Percentiles rank a stretch among this genome's conserved stretches.
Conservation (phyloP, 2,329 filamentous ascomycete species). For the Xylariaceae sp. region DNA sequence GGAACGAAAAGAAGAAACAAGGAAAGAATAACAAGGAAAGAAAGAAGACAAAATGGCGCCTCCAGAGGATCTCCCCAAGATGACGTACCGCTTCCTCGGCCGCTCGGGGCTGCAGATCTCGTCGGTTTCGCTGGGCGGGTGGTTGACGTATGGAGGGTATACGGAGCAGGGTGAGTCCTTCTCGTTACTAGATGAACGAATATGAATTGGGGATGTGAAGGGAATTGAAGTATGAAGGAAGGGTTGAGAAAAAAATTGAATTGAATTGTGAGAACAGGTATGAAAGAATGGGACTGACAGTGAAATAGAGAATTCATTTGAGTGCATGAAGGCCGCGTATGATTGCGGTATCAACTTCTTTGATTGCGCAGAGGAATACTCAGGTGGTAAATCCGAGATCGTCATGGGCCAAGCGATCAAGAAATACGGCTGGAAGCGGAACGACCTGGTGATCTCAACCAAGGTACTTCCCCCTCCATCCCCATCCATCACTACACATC, state of each 20-base stretch:
- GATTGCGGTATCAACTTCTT: slow-evolving; percentile 59
- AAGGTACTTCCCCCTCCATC: slow-evolving; percentile 38
- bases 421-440: slow-evolving; percentile 56
- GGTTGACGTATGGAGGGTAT: slow-evolving; percentile 71
- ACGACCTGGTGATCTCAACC: slow-evolving; percentile 57
- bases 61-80: slow-evolving; percentile 20
- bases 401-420: slow-evolving; percentile 58
- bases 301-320: slow-evolving; percentile 49
- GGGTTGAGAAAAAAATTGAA: not conserved
- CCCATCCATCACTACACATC: not conserved
- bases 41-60: slow-evolving; percentile 14
- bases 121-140: slow-evolving; percentile 64
- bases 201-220: not conserved
- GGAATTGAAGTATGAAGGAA: not conserved
- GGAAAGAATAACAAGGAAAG: not conserved
- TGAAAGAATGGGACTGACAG: too few species aligned
- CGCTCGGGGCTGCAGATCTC: slow-evolving; percentile 69
- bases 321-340: slow-evolving; percentile 58
- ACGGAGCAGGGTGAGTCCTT: slow-evolving; percentile 56
- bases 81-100: slow-evolving; percentile 38
- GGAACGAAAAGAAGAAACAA: too few species aligned
- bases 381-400: slow-evolving; percentile 56
- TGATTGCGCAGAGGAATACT: slow-evolving; percentile 48
- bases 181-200: not conserved
- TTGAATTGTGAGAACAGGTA: not conserved